Evolutionary conservation across 352 stramenopile genomes (phyloP).

Genomic region (Ophiocytium majus): DNA sequence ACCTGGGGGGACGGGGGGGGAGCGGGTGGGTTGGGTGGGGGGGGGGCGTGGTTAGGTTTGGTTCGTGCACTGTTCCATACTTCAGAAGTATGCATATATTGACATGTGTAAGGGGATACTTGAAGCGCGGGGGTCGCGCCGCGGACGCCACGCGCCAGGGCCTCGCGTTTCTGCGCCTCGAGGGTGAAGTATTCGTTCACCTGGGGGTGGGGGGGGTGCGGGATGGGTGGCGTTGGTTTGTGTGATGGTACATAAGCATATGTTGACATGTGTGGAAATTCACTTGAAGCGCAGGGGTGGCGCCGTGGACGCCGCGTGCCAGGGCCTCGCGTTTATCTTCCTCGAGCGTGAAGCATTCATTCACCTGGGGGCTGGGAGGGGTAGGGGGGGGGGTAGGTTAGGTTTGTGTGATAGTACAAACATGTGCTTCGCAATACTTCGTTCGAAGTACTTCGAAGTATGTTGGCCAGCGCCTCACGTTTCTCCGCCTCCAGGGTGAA

Average conservation of each 20-base stretch:
- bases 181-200: slow-evolving; percentile 29
- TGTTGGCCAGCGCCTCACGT: neutral
- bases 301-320: neutral
- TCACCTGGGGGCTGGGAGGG: neutral
- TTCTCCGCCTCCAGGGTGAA: slow-evolving; percentile 25
- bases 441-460: too few species aligned
- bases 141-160: neutral
- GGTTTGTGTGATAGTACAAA: too few species aligned
- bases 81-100: too few species aligned
- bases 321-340: slow-evolving; percentile 1
- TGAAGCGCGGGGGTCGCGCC: neutral
- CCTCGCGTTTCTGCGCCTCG: slow-evolving; percentile 16
- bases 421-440: too few species aligned
- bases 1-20: neutral
- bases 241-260: too few species aligned
- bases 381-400: too few species aligned
- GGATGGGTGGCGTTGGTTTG: too few species aligned
- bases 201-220: neutral
- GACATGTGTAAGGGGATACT: too few species aligned
- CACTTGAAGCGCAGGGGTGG: neutral
- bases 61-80: too few species aligned
- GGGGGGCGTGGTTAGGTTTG: neutral
- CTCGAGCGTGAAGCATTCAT: slow-evolving; percentile 27
- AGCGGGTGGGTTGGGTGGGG: neutral
- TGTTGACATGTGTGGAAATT: too few species aligned